These are phyloP conservation scores for Acer negundo DNA, from an alignment of 345 rosid genomes.

Conservation along the genomic window DNA sequence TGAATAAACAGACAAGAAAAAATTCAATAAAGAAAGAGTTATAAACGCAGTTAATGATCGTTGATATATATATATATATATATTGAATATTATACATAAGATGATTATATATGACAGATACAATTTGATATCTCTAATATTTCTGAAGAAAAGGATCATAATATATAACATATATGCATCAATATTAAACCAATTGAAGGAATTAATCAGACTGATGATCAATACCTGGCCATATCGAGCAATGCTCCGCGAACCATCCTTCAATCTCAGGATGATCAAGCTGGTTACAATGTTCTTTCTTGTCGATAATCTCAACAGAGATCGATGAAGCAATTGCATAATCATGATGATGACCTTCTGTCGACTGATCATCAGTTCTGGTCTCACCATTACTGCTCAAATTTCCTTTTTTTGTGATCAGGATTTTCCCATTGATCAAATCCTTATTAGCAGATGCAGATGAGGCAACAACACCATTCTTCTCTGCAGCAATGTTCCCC, in stretches of 20 bases:
- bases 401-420: not conserved
- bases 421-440: not conserved
- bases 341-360: not conserved
- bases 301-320: not conserved
- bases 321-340: not conserved
- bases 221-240: slow-evolving; percentile 43
- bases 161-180: no score
- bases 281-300: not conserved
- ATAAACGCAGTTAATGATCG: no score
- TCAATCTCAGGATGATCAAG: slow-evolving; percentile 18
- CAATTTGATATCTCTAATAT: no score
- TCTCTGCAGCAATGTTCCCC: not conserved
- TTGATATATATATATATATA: no score
- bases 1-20: no score
- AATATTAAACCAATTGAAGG: no score
- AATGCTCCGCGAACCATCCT: slow-evolving; percentile 44
- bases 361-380: not conserved
- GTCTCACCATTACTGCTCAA: not conserved
- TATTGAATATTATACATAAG: no score
- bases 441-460: not conserved
- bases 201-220: no score
- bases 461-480: not conserved
- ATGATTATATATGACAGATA: no score
- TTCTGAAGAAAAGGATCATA: no score
- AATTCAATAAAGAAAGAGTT: no score